Percentiles rank a stretch among this genome's conserved stretches.
These are phyloP conservation scores for Rhodosporidiobolus sp. DNA, from an alignment of 768 basidiomycete species.

Conservation along the genomic window DNA sequence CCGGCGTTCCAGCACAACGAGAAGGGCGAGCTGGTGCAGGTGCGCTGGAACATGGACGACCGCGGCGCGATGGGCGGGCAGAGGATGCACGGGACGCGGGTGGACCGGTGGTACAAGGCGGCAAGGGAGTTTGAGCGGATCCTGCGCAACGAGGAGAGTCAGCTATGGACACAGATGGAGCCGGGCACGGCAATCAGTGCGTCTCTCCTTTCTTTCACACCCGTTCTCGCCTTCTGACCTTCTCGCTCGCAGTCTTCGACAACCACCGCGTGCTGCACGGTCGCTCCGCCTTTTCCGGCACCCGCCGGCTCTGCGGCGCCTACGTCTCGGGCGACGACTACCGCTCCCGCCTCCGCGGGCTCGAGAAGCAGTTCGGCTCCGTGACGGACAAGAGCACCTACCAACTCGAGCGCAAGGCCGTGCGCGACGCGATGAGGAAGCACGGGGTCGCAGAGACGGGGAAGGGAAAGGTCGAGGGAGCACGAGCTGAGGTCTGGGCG, in stretches of 20 bases:
- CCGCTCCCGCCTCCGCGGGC: conserved; percentile 61
- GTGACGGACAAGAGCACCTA: neutral
- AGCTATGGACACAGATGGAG: conserved; percentile 85
- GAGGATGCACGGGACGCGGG: conserved; percentile 57
- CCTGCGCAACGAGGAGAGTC: conserved; percentile 73
- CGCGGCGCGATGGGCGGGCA: conserved; percentile 63
- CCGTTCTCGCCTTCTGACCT: neutral
- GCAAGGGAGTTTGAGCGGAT: conserved; percentile 72
- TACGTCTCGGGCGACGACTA: conserved; percentile 92
- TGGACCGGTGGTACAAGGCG: conserved; percentile 85
- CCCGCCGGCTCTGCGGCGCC: conserved; percentile 89
- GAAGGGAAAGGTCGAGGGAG: neutral
- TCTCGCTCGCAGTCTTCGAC: conserved; percentile 63
- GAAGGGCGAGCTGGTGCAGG: conserved; percentile 65
- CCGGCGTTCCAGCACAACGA: conserved; percentile 69
- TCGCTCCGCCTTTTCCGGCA: conserved; percentile 82
- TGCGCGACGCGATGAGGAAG: neutral
- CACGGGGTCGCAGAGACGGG: neutral
- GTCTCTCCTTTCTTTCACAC: conserved; percentile 45
- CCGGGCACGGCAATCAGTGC: conserved; percentile 80
- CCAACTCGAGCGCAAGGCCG: neutral
- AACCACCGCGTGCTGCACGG: conserved; percentile 94
- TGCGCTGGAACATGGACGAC: conserved; percentile 94
- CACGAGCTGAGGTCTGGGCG: neutral
- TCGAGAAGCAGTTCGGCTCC: conserved; percentile 40